Percentiles rank a stretch among this genome's conserved stretches.
These are phyloP conservation scores for Tagetes patula DNA, from an alignment of 129 eudicot genomes.

Conservation along the genomic window DNA sequence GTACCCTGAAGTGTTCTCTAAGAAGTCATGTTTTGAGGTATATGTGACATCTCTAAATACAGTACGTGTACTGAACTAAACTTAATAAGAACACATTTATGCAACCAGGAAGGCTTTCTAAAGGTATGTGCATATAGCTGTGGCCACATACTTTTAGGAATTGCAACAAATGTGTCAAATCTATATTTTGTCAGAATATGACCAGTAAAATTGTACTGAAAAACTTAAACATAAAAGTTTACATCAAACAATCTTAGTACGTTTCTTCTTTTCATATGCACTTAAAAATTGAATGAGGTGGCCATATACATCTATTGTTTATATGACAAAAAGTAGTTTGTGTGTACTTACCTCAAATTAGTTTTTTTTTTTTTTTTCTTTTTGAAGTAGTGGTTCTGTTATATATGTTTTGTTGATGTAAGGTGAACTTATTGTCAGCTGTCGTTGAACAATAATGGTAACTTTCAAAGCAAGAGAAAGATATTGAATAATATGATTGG, in stretches of 20 bases:
- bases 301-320: constrained; percentile 1
- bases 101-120: constrained; percentile 9
- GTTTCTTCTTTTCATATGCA: not conserved
- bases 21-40: constrained; percentile 91
- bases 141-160: not conserved
- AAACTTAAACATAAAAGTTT: not conserved
- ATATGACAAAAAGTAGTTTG: not conserved
- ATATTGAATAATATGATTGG: not conserved
- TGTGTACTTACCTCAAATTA: not conserved
- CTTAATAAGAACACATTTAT: constrained; percentile 6
- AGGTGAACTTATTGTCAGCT: not conserved
- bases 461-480: not conserved
- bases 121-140: not conserved
- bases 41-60: constrained; percentile 20
- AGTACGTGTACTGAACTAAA: not conserved
- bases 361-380: not conserved
- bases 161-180: not conserved
- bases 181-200: not conserved
- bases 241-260: not conserved
- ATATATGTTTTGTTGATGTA: not conserved
- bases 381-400: not conserved
- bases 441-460: not conserved
- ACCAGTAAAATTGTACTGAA: not conserved
- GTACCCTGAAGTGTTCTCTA: constrained; percentile 64
- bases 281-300: not conserved